Evolutionary conservation across 129 eudicot species (phyloP).

Genomic region (Smallanthus sonchifolius): DNA sequence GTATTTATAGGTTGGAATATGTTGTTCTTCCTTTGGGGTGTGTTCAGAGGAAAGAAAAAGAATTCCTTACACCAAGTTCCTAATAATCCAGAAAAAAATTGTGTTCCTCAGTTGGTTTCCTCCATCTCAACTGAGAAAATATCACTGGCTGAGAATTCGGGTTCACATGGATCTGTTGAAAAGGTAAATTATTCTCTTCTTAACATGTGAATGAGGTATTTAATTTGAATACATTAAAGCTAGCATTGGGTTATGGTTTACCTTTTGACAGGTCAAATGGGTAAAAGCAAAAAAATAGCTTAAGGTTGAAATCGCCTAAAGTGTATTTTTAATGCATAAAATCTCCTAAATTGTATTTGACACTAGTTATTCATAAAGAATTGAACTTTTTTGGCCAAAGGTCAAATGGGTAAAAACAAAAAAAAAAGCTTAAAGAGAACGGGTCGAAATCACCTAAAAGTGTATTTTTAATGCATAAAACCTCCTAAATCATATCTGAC

Average conservation of each 20-base stretch:
- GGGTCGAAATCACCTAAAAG: not conserved
- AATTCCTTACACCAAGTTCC: slow-evolving; percentile 32
- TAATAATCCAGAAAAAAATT: slow-evolving; percentile 21
- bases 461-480: too few species aligned
- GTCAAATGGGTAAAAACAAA: not conserved
- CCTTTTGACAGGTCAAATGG: not conserved
- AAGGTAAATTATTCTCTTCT: slow-evolving; percentile 18
- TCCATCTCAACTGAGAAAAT: slow-evolving; percentile 35
- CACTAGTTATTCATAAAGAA: too few species aligned
- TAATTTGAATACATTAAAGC: not conserved
- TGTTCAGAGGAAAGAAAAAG: slow-evolving; percentile 68
- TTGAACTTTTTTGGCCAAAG: too few species aligned
- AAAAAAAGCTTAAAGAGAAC: too few species aligned
- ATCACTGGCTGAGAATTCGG: slow-evolving; percentile 40
- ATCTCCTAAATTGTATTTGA: too few species aligned
- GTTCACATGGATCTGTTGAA: slow-evolving; percentile 32
- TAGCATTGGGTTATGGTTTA: not conserved
- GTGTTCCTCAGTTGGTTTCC: slow-evolving; percentile 13
- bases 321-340: too few species aligned
- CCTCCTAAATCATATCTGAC: too few species aligned
- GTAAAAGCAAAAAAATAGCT: not conserved
- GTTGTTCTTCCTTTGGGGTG: slow-evolving; percentile 82
- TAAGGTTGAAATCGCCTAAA: not conserved
- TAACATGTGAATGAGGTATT: not conserved
- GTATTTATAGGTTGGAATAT: slow-evolving; percentile 71